Evolutionary conservation across 768 basidiomycete genomes (phyloP).

Genomic region (Thelephora aurantiotincta): DNA sequence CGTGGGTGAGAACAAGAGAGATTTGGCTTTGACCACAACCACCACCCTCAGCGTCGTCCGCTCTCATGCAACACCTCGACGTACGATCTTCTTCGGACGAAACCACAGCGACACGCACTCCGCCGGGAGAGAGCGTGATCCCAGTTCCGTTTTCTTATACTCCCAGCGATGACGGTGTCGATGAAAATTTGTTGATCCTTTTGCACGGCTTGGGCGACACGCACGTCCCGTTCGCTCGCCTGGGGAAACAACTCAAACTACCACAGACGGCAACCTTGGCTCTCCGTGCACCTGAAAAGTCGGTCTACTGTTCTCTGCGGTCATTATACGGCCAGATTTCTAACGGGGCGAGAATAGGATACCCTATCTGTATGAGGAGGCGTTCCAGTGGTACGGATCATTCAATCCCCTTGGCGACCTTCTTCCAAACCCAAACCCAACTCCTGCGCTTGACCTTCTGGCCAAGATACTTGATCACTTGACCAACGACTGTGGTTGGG

Average conservation of each 20-base stretch:
- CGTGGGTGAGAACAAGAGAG: not conserved
- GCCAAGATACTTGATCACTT: slow-evolving; percentile 41
- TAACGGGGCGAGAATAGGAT: slow-evolving; percentile 30
- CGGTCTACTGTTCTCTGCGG: slow-evolving; percentile 12
- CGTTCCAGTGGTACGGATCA: slow-evolving; percentile 79
- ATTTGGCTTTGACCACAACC: not conserved
- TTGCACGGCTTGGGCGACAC: slow-evolving; percentile 86
- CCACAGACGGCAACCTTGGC: slow-evolving; percentile 84
- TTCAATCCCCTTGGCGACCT: slow-evolving; percentile 71
- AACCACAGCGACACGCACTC: not conserved
- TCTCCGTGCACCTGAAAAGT: slow-evolving; percentile 68
- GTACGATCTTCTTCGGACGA: not conserved
- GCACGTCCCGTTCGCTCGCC: slow-evolving; percentile 56
- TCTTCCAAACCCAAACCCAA: slow-evolving; percentile 59
- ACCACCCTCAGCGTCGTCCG: not conserved
- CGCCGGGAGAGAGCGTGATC: slow-evolving; percentile 30
- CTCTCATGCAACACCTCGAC: not conserved
- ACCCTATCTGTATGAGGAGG: slow-evolving; percentile 64
- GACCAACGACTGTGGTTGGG: slow-evolving; percentile 48
- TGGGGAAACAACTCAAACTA: slow-evolving; percentile 63
- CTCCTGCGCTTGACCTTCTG: slow-evolving; percentile 45
- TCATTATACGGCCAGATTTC: not conserved
- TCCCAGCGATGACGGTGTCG: slow-evolving; percentile 70
- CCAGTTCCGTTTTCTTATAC: slow-evolving; percentile 50
- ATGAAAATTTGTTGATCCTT: slow-evolving; percentile 74